Percentiles rank a stretch among this genome's conserved stretches.
Conservation (phyloP, 2,329 filamentous ascomycete species). For the Calonectria pteridis region DNA sequence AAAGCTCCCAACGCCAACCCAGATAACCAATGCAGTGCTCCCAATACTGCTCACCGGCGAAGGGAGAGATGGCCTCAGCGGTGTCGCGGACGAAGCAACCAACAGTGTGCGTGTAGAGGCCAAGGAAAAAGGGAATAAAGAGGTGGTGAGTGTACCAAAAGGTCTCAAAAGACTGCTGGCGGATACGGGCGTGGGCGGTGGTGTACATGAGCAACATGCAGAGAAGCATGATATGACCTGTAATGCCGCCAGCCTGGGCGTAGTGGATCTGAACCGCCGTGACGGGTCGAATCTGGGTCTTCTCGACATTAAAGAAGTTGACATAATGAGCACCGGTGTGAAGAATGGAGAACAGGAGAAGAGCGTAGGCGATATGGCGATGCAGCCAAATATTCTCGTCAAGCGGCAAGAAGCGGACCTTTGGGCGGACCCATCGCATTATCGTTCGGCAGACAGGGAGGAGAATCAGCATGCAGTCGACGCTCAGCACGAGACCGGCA, state of each 20-base stretch:
- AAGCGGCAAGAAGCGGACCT: conserved; percentile 88
- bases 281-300: conserved; percentile 82
- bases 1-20: conserved; percentile 97
- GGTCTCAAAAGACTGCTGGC: conserved; percentile 96
- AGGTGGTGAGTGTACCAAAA: conserved; percentile 99
- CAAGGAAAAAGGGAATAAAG: conserved; percentile 96
- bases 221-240: conserved; percentile 97
- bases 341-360: conserved; percentile 84
- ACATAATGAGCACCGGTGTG: conserved; percentile 91
- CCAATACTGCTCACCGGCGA: conserved; percentile 88
- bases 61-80: conserved; percentile 79
- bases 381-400: conserved; percentile 99
- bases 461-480: conserved; percentile 89
- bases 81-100: conserved; percentile 97
- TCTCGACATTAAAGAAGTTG: conserved; percentile 98
- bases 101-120: conserved; percentile 93
- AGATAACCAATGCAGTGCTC: conserved; percentile 93
- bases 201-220: conserved; percentile 99
- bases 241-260: conserved; percentile 87
- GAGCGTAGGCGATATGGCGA: conserved; percentile 89
- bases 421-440: conserved; percentile 86
- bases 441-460: conserved; percentile 95
- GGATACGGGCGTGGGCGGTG: conserved; percentile 91
- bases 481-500: conserved; percentile 85
- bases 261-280: conserved; percentile 94